Evolutionary conservation across 495 filamentous ascomycete species (phyloP).

Genomic region (Lepidopterella palustris): DNA sequence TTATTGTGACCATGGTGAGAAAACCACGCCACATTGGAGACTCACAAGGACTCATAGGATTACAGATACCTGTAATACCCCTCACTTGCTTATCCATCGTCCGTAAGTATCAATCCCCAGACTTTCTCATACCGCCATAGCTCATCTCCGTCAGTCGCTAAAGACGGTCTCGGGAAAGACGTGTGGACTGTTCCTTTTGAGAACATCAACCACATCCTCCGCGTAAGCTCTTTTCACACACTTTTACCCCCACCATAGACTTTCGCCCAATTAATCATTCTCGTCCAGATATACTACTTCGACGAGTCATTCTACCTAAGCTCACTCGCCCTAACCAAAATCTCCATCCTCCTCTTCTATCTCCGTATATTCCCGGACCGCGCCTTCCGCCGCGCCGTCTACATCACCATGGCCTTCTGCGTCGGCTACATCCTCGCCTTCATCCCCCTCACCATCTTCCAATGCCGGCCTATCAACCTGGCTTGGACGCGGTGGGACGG

Average conservation of each 20-base stretch:
- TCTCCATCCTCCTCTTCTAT: constrained; percentile 48
- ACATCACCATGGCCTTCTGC: constrained; percentile 34
- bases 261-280: not conserved
- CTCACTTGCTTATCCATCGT: constrained; percentile 15
- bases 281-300: constrained; percentile 20
- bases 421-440: constrained; percentile 39
- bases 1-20: constrained; percentile 17
- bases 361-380: constrained; percentile 44
- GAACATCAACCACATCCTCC: constrained; percentile 18
- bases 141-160: constrained; percentile 9
- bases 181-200: constrained; percentile 25
- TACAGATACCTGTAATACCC: constrained; percentile 15
- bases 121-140: not conserved
- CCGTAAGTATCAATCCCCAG: not conserved
- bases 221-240: constrained; percentile 1
- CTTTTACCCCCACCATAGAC: not conserved
- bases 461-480: constrained; percentile 40
- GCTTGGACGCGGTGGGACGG: constrained; percentile 29
- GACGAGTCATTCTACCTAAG: constrained; percentile 35
- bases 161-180: constrained; percentile 19
- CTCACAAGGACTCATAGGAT: not conserved
- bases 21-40: not conserved
- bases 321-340: constrained; percentile 38
- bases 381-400: constrained; percentile 29
- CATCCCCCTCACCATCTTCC: constrained; percentile 36